phyloP scores from a whole-genome alignment of 805 yeast genomes.

The Candida broadrunensis region DNA sequence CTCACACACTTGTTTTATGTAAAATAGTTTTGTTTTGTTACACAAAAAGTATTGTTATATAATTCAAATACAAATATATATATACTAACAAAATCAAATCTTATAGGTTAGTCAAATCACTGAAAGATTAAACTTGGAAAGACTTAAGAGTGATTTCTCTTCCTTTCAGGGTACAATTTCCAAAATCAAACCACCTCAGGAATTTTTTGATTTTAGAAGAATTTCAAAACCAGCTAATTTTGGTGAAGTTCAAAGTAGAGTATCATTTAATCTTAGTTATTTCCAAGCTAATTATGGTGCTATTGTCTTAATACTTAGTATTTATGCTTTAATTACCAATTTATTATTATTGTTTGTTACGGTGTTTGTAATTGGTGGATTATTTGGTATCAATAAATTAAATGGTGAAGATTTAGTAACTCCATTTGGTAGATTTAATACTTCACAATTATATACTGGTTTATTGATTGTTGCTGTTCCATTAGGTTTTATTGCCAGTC shows the following conservation, averaged over 20 bases:
- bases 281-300: slow-evolving; percentile 83
- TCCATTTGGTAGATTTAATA: slow-evolving; percentile 67
- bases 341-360: slow-evolving; percentile 80
- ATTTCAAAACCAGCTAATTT: slow-evolving; percentile 88
- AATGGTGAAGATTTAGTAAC: slow-evolving; percentile 80
- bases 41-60: too few relatives aligned
- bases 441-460: slow-evolving; percentile 81
- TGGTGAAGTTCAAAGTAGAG: slow-evolving; percentile 85
- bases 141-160: slow-evolving; percentile 43
- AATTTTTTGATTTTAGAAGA: slow-evolving; percentile 88
- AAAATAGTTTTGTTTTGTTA: too few relatives aligned
- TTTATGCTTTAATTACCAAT: slow-evolving; percentile 88
- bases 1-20: too few relatives aligned
- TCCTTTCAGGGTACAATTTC: slow-evolving; percentile 63
- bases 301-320: slow-evolving; percentile 65
- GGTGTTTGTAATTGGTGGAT: slow-evolving; percentile 65
- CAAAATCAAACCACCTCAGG: slow-evolving; percentile 83
- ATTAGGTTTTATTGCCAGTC: slow-evolving; percentile 82
- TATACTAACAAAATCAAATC: too few relatives aligned
- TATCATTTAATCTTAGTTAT: slow-evolving; percentile 80
- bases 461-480: slow-evolving; percentile 75
- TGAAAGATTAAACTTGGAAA: slow-evolving; percentile 47
- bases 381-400: slow-evolving; percentile 73
- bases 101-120: slow-evolving; percentile 6
- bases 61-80: too few relatives aligned